Base-by-base conservation (phyloP, 805 yeast species). In the Cyberlindnera amylophila region DNA sequence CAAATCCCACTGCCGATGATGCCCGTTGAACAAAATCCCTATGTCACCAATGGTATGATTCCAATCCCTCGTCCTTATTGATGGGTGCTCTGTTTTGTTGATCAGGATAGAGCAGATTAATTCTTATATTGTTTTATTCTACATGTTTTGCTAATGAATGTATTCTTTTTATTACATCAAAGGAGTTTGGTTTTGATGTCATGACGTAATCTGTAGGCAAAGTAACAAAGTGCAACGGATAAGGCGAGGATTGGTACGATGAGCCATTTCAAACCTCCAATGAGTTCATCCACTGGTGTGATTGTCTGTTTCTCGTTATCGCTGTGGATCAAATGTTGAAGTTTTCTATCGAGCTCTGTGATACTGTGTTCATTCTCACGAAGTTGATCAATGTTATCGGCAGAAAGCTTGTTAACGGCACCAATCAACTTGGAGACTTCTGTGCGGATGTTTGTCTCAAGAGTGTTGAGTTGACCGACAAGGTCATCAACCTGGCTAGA, bases 141-240 rank as follows among this genome's bases (percentile, higher is more conserved):
- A n/a, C n/a, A n/a, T n/a, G n/a, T n/a, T n/a, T n/a, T n/a, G n/a
- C n/a, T n/a, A n/a, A n/a, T n/a, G n/a, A n/a, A n/a, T n/a, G n/a
- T n/a, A n/a, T n/a, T n/a, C n/a, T n/a, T n/a, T n/a, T n/a, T n/a
- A n/a, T n/a, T n/a, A 21, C 24, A 6, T 21, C 57, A 79, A 43
- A 80, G 66, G 34, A 81, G 65, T 49, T 81, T 81, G 8, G 82
- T 66, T 52, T 77, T 80, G 43, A 81, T 77, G 49, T 81, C 86
- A 49, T 69, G 76, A 63, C 84, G 74, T 33, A 81, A 62, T 55
- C 77, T 70, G 57, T 71, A 72, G 17, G 78, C 70, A 46, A 75
- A 65, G 28, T 71, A 58, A 15, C 73, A 66, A 42, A 78, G 63
- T 1, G 68, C 61, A 4, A 69, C 48, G 21, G 54, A 46, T 4